Conservation (phyloP, 1,284 basidiomycete species). For the Moesziomyces parantarcticus region DNA sequence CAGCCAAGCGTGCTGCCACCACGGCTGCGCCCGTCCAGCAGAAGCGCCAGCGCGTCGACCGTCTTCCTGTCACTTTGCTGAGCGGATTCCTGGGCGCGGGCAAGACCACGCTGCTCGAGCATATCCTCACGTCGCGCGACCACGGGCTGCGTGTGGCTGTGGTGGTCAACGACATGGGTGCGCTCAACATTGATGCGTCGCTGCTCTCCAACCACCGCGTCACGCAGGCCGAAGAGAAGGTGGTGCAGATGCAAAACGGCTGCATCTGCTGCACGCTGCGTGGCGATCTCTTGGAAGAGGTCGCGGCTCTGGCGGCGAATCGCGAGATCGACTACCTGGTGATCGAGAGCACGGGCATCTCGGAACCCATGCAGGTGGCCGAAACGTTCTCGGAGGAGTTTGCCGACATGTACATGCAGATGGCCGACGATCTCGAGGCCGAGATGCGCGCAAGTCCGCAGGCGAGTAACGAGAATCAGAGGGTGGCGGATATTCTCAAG, state of each 20-base stretch:
- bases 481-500: conserved; percentile 69
- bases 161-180: conserved; percentile 71
- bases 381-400: conserved; percentile 69
- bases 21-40: not conserved
- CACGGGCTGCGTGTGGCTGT: conserved; percentile 69
- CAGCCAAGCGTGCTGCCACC: conserved; percentile 22
- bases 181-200: conserved; percentile 70
- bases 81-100: conserved; percentile 70
- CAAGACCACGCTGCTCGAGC: conserved; percentile 70
- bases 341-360: conserved; percentile 70
- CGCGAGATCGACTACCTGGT: conserved; percentile 69
- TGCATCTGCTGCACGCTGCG: conserved; percentile 72
- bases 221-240: conserved; percentile 69
- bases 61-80: conserved; percentile 70
- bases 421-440: conserved; percentile 57
- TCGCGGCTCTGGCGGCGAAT: conserved; percentile 69
- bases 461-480: conserved; percentile 52
- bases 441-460: conserved; percentile 51
- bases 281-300: conserved; percentile 71
- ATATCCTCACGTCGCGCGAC: conserved; percentile 69
- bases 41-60: conserved; percentile 31
- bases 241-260: conserved; percentile 71
- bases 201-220: conserved; percentile 69
- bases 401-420: conserved; percentile 63
- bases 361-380: conserved; percentile 70